Percentiles rank a stretch among this genome's conserved stretches.
Conservation (phyloP, 345 rosid species). For the Reutealis trisperma region DNA sequence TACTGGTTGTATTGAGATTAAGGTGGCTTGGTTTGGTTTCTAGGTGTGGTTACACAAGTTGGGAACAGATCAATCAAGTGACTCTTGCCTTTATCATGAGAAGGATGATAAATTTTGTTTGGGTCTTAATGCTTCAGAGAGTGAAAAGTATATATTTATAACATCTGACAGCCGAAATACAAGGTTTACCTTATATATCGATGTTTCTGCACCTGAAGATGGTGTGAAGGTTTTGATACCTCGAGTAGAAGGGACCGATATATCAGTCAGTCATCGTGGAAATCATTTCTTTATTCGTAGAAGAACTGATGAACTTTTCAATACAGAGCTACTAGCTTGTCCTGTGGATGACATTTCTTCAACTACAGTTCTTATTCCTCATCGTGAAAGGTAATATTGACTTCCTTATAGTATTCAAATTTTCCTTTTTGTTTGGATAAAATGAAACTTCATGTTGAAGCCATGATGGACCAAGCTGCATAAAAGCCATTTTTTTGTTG, state of each 20-base stretch:
- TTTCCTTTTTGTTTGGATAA: not conserved
- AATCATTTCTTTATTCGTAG: conserved; percentile 72
- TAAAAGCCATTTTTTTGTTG: not conserved
- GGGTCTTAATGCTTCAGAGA: conserved; percentile 70
- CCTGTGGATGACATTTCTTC: conserved; percentile 58
- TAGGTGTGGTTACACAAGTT: conserved; percentile 91
- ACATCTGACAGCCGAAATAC: conserved; percentile 77
- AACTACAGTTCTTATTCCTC: conserved; percentile 71
- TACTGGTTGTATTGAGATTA: not conserved
- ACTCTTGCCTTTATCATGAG: conserved; percentile 81
- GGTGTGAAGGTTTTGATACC: conserved; percentile 79
- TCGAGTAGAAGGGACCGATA: conserved; percentile 65
- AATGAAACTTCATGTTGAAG: not conserved
- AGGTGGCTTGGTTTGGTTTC: conserved; percentile 19
- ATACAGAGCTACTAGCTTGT: conserved; percentile 78
- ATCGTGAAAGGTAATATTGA: conserved; percentile 65
- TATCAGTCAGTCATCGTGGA: conserved; percentile 78
- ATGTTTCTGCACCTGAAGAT: conserved; percentile 59
- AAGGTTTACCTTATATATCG: conserved; percentile 61
- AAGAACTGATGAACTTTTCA: conserved; percentile 77
- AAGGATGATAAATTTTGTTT: conserved; percentile 84
- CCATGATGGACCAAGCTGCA: not conserved
- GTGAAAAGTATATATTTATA: conserved; percentile 66
- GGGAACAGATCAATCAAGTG: conserved; percentile 71
- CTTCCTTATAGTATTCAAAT: not conserved